Evolutionary conservation across 345 rosid genomes (phyloP).

Genomic region (Hevea brasiliensis): DNA sequence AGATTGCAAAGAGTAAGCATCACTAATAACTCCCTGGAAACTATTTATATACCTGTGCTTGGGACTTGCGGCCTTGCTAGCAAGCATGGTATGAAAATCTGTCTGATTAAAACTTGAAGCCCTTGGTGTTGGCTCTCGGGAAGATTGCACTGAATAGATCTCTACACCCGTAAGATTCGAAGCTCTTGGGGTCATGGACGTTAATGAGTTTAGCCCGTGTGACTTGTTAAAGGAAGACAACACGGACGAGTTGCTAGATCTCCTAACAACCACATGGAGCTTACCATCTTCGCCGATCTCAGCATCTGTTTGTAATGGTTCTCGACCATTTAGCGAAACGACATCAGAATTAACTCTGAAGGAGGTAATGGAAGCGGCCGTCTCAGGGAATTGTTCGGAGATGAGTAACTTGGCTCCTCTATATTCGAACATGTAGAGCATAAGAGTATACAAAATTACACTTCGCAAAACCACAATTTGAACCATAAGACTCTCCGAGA

Average conservation of each 20-base stretch:
- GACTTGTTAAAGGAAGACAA: constrained; percentile 67
- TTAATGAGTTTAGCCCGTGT: constrained; percentile 46
- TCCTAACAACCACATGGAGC: constrained; percentile 66
- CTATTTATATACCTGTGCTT: constrained; percentile 66
- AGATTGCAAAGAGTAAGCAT: constrained; percentile 71
- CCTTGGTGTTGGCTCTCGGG: constrained; percentile 81
- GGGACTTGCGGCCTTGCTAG: constrained; percentile 75
- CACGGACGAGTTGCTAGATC: constrained; percentile 62
- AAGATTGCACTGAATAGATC: constrained; percentile 76
- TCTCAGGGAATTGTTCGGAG: constrained; percentile 79
- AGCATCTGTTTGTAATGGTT: constrained; percentile 68
- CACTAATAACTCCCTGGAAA: constrained; percentile 38
- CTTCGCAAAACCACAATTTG: constrained; percentile 82
- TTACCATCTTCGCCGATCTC: constrained; percentile 85
- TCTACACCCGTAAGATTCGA: constrained; percentile 82
- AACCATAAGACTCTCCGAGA: constrained; percentile 70
- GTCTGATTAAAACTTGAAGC: constrained; percentile 86
- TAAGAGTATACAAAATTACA: constrained; percentile 77
- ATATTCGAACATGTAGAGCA: constrained; percentile 80
- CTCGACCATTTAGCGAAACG: constrained; percentile 70
- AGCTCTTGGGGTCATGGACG: constrained; percentile 69
- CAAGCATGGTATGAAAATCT: constrained; percentile 83
- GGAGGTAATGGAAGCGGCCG: constrained; percentile 73
- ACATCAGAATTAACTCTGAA: constrained; percentile 78
- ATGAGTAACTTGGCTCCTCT: constrained; percentile 74